Evolutionary conservation across 2,329 filamentous ascomycete species (phyloP), one percentile per base, ranked within the genome.

Genomic region (Ramularia endophylla): DNA sequence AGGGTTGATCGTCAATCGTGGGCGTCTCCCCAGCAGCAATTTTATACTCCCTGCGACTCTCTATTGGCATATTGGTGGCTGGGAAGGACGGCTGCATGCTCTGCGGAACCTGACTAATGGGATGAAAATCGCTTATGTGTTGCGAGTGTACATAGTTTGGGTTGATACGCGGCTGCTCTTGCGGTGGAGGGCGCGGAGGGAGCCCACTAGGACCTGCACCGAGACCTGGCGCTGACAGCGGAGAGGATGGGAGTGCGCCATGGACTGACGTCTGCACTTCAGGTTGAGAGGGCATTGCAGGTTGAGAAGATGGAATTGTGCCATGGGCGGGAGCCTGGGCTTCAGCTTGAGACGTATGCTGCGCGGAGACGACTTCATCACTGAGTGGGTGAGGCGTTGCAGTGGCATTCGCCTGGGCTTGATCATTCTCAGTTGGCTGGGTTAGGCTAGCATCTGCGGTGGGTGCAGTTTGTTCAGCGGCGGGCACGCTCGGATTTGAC

Each of bases 51-150:
- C 57, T 33, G 22, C 53, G 50, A 32, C 51, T 55, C 44, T 62
- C 58, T 13, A 57, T 49, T 3, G 52, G 44, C 25, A 48, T 47
- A 20, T 30, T 38, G 19, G 34, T 38, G 12, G 35, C 18, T 6
- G 41, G 30, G 27, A 35, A 40, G 12, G n/a, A n/a, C n/a, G n/a
- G n/a, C n/a, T n/a, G n/a, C n/a, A n/a, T n/a, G n/a, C n/a, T n/a
- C n/a, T 45, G 39, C 33, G 44, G 45, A 8, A n/a, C n/a, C n/a
- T n/a, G n/a, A 36, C 66, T 61, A 36, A 65, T 61, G 38, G 62
- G 70, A 52, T 73, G 70, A 50, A 69, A 73, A 28, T 69, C 68
- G 48, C 69, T 65, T 43, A 72, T 70, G 53, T 72, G 68, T 55
- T 69, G 66, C 44, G 64, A 65, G 36, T 68, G 67, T 28, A 63